These are phyloP conservation scores for Candida loeiensis DNA, from an alignment of 805 yeast species.

Conservation along the genomic window DNA sequence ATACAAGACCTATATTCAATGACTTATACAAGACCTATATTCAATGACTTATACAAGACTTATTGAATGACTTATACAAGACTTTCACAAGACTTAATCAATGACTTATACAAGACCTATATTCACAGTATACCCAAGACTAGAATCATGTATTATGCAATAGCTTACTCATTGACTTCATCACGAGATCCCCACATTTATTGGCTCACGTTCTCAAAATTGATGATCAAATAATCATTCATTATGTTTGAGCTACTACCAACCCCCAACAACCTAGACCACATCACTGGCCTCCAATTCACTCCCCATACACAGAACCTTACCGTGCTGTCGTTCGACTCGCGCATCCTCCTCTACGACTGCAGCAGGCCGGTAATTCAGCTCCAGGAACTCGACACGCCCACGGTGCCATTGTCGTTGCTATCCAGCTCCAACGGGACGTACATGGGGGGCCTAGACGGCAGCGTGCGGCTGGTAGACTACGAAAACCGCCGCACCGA, in stretches of 20 bases:
- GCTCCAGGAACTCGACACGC: conserved; percentile 11
- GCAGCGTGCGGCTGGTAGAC: conserved; percentile 43
- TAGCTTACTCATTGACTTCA: too few relatives aligned
- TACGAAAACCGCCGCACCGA: conserved; percentile 1
- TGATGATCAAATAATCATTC: too few relatives aligned
- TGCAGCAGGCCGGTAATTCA: conserved; percentile 9
- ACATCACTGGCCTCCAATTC: conserved; percentile 42
- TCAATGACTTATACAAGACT: too few relatives aligned
- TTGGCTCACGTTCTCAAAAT: too few relatives aligned
- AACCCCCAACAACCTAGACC: conserved; percentile 31
- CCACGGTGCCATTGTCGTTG: conserved; percentile 26
- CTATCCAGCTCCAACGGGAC: conserved; percentile 29
- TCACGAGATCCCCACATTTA: too few relatives aligned
- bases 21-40: too few relatives aligned
- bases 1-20: too few relatives aligned
- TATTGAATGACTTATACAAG: too few relatives aligned
- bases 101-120: too few relatives aligned
- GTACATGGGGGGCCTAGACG: conserved; percentile 51
- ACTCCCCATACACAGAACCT: conserved; percentile 35
- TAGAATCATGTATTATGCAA: too few relatives aligned
- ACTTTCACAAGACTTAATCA: too few relatives aligned
- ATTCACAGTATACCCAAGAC: too few relatives aligned
- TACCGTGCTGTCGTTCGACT: conserved; percentile 59
- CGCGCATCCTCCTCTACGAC: conserved; percentile 43
- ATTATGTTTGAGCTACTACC: conserved; percentile 16